Percentiles rank a stretch among this genome's conserved stretches.
These are phyloP conservation scores for Butyriboletus appendiculatus DNA, from an alignment of 1,284 basidiomycete genomes.

Conservation along the genomic window DNA sequence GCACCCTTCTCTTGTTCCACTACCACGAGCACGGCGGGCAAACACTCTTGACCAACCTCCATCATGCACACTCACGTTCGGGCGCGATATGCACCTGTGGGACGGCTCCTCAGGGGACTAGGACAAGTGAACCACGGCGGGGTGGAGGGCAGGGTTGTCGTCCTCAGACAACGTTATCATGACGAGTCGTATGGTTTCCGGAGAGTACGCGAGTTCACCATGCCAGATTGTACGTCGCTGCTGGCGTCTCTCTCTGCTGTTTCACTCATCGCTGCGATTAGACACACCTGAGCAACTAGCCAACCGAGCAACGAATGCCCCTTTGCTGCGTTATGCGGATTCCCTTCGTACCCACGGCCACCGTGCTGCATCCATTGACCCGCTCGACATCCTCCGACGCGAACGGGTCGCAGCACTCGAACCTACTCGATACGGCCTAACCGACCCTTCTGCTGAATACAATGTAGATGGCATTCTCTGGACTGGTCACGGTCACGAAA, in stretches of 20 bases:
- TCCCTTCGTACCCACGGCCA: conserved; percentile 80
- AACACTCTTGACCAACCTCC: background rate
- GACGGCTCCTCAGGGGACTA: conserved; percentile 12
- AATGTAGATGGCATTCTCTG: conserved; percentile 82
- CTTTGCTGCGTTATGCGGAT: conserved; percentile 85
- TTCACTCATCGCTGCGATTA: conserved; percentile 31
- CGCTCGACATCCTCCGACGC: conserved; percentile 81
- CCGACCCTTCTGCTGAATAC: conserved; percentile 53
- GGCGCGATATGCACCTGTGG: conserved; percentile 12
- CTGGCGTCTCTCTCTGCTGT: background rate
- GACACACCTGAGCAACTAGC: conserved; percentile 74
- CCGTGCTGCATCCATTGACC: conserved; percentile 82
- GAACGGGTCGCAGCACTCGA: conserved; percentile 84
- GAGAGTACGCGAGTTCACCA: conserved; percentile 58
- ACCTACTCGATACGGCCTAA: conserved; percentile 75
- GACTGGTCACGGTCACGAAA: conserved; percentile 50
- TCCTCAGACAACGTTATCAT: conserved; percentile 53
- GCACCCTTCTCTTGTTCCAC: background rate
- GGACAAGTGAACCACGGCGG: background rate
- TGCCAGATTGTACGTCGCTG: conserved; percentile 72
- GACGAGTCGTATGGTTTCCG: conserved; percentile 85
- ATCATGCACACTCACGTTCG: conserved; percentile 22
- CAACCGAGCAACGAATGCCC: conserved; percentile 76
- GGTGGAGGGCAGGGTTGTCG: conserved; percentile 22
- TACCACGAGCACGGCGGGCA: background rate